Base-by-base conservation (phyloP, 352 stramenopile species). In the Aphanomyces stellatus region DNA sequence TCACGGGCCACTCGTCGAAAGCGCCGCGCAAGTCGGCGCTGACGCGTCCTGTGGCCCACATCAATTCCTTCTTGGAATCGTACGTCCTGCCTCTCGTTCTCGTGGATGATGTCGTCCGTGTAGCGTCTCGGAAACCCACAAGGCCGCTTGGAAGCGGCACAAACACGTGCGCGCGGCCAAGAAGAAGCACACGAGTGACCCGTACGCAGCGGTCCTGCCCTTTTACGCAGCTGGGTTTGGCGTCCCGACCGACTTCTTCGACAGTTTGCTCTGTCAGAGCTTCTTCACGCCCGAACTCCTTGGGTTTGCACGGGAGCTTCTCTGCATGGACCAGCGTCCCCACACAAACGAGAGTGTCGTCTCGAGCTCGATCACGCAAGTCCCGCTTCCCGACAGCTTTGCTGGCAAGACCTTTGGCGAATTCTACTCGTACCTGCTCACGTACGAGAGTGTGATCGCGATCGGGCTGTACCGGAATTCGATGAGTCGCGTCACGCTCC, bases 221-320 rank as follows among this genome's bases (percentile, higher is more conserved):
- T 89, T 89, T 64, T 87, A 87, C 56, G 81, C 81, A 0, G 81
- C 81, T 13, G 81, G 81, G 11, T 87, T 84, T 24, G 79, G 76
- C 1, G 84, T 89, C 53, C 73, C 75, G 22, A 77, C 80, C 49
- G 81, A 88, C 51, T 75, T 88, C 30, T 89, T 89, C 42, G 79
- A 89, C 75, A 89, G 82, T 41, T 81, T 89, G 73, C 59, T 89
- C 24, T 89, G 81, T 33, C 79, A 88, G 46, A 88, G 79, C 61
- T 88, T 78, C 68, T 89, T 86, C 69, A 89, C 77, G 0, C 77
- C 81, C 13, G 76, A 76, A 25, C 59, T 89, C 25, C 76, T 87
- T 10, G 77, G 75, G 17, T 87, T 89, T 67, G 79, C 85, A 46
- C 76, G 85, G 41, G 76, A 81, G 27, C 69, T 89, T n/a, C 71